phyloP scores from a whole-genome alignment of 2,329 filamentous ascomycete genomes.

The Trichoderma atroviride region DNA sequence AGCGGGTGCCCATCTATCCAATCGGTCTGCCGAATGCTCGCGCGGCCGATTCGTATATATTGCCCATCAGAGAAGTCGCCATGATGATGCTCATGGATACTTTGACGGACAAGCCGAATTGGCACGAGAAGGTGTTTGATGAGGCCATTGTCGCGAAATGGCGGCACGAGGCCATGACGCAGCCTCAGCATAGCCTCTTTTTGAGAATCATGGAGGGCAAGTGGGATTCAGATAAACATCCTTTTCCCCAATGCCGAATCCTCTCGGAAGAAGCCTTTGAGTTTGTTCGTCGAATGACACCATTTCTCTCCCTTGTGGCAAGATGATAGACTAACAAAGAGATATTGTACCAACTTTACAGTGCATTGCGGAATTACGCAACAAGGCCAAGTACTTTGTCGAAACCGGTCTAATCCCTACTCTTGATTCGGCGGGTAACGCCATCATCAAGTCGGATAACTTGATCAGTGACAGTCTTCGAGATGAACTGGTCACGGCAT shows the following conservation, averaged over 20 bases:
- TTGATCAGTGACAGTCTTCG: neutral
- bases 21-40: conserved; percentile 14
- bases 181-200: conserved; percentile 26
- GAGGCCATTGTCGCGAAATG: conserved; percentile 34
- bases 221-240: neutral
- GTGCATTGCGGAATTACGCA: conserved; percentile 46
- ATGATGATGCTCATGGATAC: conserved; percentile 36
- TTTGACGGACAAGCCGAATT: conserved; percentile 36
- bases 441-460: conserved; percentile 19
- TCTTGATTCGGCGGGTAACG: conserved; percentile 21
- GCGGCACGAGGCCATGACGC: conserved; percentile 28
- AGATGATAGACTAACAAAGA: neutral
- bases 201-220: conserved; percentile 25
- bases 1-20: conserved; percentile 1
- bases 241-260: conserved; percentile 23
- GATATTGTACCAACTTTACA: neutral
- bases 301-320: neutral
- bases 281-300: conserved; percentile 34
- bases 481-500: conserved; percentile 15
- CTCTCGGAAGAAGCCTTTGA: conserved; percentile 37
- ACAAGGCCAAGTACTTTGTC: conserved; percentile 49
- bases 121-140: conserved; percentile 35
- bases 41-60: conserved; percentile 5
- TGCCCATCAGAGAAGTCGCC: conserved; percentile 30
- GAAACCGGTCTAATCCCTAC: conserved; percentile 40